These are phyloP conservation scores for Beauveria australis DNA, from an alignment of 2,329 filamentous ascomycete species.

Conservation along the genomic window DNA sequence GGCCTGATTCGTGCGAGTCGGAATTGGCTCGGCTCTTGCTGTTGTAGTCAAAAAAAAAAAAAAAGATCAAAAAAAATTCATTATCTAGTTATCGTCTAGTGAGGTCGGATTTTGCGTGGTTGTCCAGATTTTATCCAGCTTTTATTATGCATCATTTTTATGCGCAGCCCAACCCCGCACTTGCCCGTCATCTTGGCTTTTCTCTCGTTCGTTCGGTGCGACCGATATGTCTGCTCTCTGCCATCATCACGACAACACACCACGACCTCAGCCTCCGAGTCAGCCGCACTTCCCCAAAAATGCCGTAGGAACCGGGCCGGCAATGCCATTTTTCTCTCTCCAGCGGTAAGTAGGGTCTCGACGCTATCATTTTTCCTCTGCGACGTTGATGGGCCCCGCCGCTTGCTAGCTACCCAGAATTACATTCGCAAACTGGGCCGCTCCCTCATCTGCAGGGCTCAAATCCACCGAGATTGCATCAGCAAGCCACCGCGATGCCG, in stretches of 20 bases:
- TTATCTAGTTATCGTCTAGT: no score
- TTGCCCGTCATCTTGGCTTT: neutral
- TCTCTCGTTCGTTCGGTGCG: no score
- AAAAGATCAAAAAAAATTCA: no score
- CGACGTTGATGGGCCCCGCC: neutral
- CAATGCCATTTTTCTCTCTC: no score
- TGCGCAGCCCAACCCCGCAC: neutral
- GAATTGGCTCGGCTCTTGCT: neutral
- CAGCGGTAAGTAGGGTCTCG: neutral
- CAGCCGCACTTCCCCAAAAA: neutral
- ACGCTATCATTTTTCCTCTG: neutral
- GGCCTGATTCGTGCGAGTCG: neutral
- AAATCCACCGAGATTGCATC: neutral
- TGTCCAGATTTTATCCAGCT: neutral
- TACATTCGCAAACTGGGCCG: no score
- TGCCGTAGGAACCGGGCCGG: neutral
- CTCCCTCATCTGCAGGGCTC: neutral
- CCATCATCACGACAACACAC: neutral
- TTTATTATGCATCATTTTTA: neutral
- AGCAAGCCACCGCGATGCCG: conserved; percentile 1
- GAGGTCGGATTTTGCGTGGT: no score
- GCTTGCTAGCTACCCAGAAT: neutral
- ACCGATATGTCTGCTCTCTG: neutral
- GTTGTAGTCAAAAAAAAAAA: neutral
- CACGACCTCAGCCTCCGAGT: neutral